Base-by-base conservation (phyloP, 169 alveolate genomes). In the Babesia caballi region DNA sequence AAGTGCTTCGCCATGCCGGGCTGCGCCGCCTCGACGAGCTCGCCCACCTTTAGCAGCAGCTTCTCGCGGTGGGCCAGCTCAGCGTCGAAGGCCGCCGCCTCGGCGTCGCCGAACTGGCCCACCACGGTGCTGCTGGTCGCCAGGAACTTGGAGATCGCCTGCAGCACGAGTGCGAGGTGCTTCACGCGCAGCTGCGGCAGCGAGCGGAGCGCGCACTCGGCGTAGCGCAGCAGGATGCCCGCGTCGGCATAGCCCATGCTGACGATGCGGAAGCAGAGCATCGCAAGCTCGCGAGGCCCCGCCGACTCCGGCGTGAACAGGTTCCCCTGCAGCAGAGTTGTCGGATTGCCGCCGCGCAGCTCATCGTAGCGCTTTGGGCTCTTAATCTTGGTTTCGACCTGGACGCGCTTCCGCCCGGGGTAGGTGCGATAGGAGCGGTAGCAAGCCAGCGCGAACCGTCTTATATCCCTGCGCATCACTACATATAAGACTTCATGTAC, bases 241-340 rank as follows among this genome's bases (percentile, higher is more conserved):
- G 74, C 23, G 44, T 76, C 85, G 4, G 85, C 85, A 56, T 76
- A 76, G 12, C 81, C 85, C 69, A 60, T 47, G 81, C 46, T 61
- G 23, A 76, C 85, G 11, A 76, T 66, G 40, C 73, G 47, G 51
- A 58, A 76, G 50, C 85, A 76, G 21, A 76, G 74, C 85, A 76
- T 76, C 38, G 85, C 33, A 35, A 76, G 51, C 41, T 76, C 85
- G 19, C 85, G 51, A 3, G 71, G 66, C 1, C 74, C 85, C 9
- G 85, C 85, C 33, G 85, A 76, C 42, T 78, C 87, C 14, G 87
- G 87, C 17, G 87, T 78, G 35, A 68, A 78, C 21, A 78, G 47
- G 41, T 78, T 78, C 1, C 75, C 82, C 60, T 78, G 65, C 19
- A 78, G 59, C 21, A 76, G 68, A 4, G 50, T 47, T 6, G 69